Evolutionary conservation across 179 eudicot species (phyloP).

Genomic region (Carnegiea gigantea): DNA sequence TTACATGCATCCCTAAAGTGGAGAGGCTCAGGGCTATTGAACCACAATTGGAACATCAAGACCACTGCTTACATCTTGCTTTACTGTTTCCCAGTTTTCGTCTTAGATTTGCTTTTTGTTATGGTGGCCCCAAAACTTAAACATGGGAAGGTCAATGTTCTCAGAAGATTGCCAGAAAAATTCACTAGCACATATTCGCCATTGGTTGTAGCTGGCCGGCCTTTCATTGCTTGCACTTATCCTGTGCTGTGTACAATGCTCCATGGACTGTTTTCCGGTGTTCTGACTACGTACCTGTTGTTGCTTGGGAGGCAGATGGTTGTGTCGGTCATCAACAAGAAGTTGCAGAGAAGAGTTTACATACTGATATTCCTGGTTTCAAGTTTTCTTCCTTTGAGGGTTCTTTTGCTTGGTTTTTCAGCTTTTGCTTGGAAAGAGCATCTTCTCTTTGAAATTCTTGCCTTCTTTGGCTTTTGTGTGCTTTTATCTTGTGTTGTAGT

Average conservation of each 20-base stretch:
- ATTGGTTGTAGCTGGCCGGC: constrained; percentile 31
- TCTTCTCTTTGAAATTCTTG: constrained; percentile 62
- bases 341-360: constrained; percentile 84
- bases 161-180: constrained; percentile 39
- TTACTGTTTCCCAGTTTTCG: constrained; percentile 67
- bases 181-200: constrained; percentile 49
- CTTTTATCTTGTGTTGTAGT: constrained; percentile 69
- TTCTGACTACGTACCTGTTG: constrained; percentile 61
- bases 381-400: constrained; percentile 67
- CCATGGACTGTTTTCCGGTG: constrained; percentile 70
- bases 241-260: constrained; percentile 79
- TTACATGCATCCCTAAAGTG: constrained; percentile 74
- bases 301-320: constrained; percentile 77
- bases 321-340: constrained; percentile 80
- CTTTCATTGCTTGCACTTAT: constrained; percentile 66
- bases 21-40: constrained; percentile 53
- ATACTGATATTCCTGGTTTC: constrained; percentile 63
- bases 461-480: constrained; percentile 75
- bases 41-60: constrained; percentile 75
- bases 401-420: constrained; percentile 78
- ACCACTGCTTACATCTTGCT: constrained; percentile 63
- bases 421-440: constrained; percentile 62
- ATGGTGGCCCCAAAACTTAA: constrained; percentile 53
- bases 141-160: constrained; percentile 27
- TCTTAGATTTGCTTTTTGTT: constrained; percentile 62